Evolutionary conservation across 176 grass and related monocot genomes (phyloP).

Genomic region (Saccharum officinarum): DNA sequence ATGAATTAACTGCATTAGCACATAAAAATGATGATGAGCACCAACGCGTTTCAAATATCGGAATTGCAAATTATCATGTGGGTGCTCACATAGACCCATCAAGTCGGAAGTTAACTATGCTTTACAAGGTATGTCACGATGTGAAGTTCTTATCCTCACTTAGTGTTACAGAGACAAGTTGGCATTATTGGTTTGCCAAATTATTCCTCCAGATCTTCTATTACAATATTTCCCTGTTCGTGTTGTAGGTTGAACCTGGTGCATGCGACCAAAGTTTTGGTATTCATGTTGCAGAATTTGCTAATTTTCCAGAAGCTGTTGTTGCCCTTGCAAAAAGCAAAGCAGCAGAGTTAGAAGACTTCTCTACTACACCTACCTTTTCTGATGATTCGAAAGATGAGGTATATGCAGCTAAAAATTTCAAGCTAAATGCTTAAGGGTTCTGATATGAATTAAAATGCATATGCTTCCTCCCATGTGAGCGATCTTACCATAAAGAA

Average conservation of each 20-base stretch:
- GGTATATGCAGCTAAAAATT: slow-evolving; percentile 47
- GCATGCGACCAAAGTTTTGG: slow-evolving; percentile 98
- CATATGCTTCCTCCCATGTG: not conserved
- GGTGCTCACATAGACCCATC: slow-evolving; percentile 95
- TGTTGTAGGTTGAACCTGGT: slow-evolving; percentile 85
- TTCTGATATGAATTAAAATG: slow-evolving; percentile 21
- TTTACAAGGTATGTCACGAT: slow-evolving; percentile 76
- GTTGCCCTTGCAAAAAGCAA: slow-evolving; percentile 86
- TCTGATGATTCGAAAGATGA: slow-evolving; percentile 58
- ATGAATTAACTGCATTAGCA: slow-evolving; percentile 92
- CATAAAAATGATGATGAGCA: slow-evolving; percentile 53
- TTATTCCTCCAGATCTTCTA: slow-evolving; percentile 18
- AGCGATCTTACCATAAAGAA: not conserved
- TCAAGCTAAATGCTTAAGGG: not conserved
- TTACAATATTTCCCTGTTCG: slow-evolving; percentile 12
- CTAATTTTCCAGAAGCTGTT: slow-evolving; percentile 94
- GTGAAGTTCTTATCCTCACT: slow-evolving; percentile 11
- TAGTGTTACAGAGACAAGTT: not conserved
- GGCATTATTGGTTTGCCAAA: slow-evolving; percentile 27
- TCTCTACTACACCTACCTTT: slow-evolving; percentile 53
- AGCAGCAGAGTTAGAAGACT: slow-evolving; percentile 96
- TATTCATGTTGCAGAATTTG: slow-evolving; percentile 97
- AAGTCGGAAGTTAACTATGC: slow-evolving; percentile 93
- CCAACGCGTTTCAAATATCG: slow-evolving; percentile 30
- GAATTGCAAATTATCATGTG: slow-evolving; percentile 99